A percentile compares a stretch with the other conserved stretches of the same genome.
phyloP scores from a whole-genome alignment of 2,329 filamentous ascomycete genomes.

The Nothomitra cinnamomea region DNA sequence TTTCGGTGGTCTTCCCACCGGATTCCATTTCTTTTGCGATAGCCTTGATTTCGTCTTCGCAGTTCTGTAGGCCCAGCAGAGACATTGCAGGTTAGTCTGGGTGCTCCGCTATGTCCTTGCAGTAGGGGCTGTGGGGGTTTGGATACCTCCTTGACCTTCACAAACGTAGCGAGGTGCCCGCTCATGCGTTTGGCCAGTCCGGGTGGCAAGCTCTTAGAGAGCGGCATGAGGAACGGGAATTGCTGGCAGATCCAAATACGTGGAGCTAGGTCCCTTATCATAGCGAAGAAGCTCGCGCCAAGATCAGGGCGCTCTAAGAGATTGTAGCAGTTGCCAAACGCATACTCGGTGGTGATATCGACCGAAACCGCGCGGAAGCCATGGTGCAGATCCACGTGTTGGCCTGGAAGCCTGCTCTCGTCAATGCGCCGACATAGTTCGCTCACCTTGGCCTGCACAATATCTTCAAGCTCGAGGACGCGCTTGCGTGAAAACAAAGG shows the following conservation, averaged over 20 bases:
- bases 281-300: conserved; percentile 3
- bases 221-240: background rate
- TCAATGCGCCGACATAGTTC: conserved; percentile 14
- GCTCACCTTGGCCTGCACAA: conserved; percentile 14
- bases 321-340: conserved; percentile 14
- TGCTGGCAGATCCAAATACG: background rate
- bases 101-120: no score
- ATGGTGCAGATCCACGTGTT: conserved; percentile 7
- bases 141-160: background rate
- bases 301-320: conserved; percentile 12
- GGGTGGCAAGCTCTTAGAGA: background rate
- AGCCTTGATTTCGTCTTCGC: background rate
- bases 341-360: conserved; percentile 17
- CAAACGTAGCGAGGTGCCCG: background rate
- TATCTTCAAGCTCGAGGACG: conserved; percentile 12
- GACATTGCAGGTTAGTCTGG: no score
- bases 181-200: background rate
- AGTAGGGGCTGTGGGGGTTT: no score
- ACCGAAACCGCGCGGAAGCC: conserved; percentile 14
- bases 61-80: background rate
- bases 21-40: conserved; percentile 8
- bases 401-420: conserved; percentile 7
- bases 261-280: background rate
- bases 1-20: conserved; percentile 3
- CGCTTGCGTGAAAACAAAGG: conserved; percentile 10